Percentiles rank a stretch among this genome's conserved stretches.
phyloP scores from a whole-genome alignment of 805 yeast species.

The Myxozyma kluyveri region DNA sequence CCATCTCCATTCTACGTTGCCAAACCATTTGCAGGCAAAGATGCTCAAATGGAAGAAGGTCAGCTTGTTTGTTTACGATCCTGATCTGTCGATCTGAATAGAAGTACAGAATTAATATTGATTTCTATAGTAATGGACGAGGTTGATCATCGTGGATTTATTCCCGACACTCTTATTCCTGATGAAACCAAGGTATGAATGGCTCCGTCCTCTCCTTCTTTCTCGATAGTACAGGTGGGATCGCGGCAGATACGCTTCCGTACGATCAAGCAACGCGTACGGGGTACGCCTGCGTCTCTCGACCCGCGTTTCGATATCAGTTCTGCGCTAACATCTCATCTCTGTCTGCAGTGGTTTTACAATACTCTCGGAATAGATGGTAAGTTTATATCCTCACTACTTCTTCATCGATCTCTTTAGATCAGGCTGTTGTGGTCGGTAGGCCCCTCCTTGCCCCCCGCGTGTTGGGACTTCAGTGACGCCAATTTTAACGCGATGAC shows the following conservation, averaged over 20 bases:
- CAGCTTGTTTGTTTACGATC: slow-evolving; percentile 3
- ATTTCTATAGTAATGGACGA: slow-evolving; percentile 66
- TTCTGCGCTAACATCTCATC: no score
- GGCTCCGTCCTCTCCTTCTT: not conserved
- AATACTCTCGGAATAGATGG: slow-evolving; percentile 81
- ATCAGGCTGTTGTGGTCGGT: not conserved
- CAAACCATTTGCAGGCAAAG: slow-evolving; percentile 74
- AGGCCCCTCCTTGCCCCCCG: not conserved
- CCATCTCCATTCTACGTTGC: slow-evolving; percentile 51
- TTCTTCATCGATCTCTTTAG: not conserved
- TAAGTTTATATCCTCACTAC: slow-evolving; percentile 1
- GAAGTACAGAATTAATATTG: not conserved
- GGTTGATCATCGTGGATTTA: slow-evolving; percentile 78
- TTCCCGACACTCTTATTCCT: slow-evolving; percentile 84
- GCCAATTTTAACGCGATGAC: not conserved
- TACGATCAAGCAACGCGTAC: not conserved
- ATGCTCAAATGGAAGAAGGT: slow-evolving; percentile 64
- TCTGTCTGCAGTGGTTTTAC: slow-evolving; percentile 77
- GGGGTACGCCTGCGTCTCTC: not conserved
- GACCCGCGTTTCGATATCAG: not conserved
- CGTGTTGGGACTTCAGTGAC: not conserved
- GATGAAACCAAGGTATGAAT: slow-evolving; percentile 57
- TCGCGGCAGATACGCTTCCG: not conserved
- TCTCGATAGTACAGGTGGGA: not conserved
- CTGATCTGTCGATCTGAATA: not conserved